Evolutionary conservation across 2,329 filamentous ascomycete species (phyloP).

Genomic region (Blumeria graminis): DNA sequence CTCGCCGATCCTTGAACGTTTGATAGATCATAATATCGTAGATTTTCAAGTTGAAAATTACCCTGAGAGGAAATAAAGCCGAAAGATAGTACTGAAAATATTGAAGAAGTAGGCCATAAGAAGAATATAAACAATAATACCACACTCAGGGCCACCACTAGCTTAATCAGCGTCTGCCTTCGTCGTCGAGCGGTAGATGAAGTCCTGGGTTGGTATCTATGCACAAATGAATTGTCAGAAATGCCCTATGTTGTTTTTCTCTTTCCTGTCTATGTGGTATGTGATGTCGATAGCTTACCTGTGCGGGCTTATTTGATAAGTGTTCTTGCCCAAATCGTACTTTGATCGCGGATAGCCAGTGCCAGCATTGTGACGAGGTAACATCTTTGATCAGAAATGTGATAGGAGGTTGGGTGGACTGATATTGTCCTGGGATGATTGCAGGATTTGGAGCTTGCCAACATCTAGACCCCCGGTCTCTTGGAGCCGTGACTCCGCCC

Average conservation of each 20-base stretch:
- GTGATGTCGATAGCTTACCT: slow-evolving; percentile 26
- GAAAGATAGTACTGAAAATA: slow-evolving; percentile 38
- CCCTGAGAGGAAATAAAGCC: slow-evolving; percentile 42
- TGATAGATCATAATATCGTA: slow-evolving; percentile 88
- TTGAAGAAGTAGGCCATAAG: slow-evolving; percentile 42
- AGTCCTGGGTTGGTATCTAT: slow-evolving; percentile 68
- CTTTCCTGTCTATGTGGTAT: not conserved
- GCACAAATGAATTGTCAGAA: not conserved
- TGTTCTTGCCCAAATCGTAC: slow-evolving; percentile 26
- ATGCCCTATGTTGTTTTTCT: too few relatives aligned
- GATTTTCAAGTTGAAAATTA: slow-evolving; percentile 68
- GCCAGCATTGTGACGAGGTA: slow-evolving; percentile 56
- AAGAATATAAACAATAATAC: slow-evolving; percentile 47
- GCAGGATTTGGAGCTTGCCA: slow-evolving; percentile 7
- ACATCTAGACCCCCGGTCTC: slow-evolving; percentile 4
- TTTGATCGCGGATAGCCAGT: slow-evolving; percentile 57
- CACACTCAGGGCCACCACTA: slow-evolving; percentile 34
- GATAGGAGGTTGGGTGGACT: not conserved
- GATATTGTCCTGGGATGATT: slow-evolving; percentile 1
- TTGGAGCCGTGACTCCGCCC: slow-evolving; percentile 8
- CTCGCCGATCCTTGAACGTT: slow-evolving; percentile 76
- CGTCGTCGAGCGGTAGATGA: slow-evolving; percentile 46
- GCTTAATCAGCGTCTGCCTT: slow-evolving; percentile 46
- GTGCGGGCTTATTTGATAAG: slow-evolving; percentile 73
- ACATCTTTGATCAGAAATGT: slow-evolving; percentile 31